phyloP scores from a whole-genome alignment of 108 stramenopile genomes.

The Aurantiochytrium sp. region DNA sequence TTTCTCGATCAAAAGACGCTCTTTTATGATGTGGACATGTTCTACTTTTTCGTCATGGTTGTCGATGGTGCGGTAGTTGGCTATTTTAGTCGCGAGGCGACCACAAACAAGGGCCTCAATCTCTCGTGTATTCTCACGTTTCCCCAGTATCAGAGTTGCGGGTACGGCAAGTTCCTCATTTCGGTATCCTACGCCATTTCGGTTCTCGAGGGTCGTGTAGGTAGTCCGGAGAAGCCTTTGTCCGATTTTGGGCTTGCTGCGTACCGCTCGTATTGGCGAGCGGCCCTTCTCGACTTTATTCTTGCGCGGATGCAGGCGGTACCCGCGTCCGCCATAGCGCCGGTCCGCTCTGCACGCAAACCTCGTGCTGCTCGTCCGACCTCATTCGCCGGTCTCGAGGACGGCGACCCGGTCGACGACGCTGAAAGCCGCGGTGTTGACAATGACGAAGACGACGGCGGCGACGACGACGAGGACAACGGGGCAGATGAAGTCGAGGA shows the following conservation, averaged over 20 bases:
- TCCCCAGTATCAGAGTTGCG: conserved; percentile 93
- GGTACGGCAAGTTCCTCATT: conserved; percentile 97
- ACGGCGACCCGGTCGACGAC: not conserved
- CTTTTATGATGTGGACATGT: conserved; percentile 97
- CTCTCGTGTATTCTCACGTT: conserved; percentile 96
- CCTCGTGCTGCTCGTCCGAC: not conserved
- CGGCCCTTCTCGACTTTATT: not conserved
- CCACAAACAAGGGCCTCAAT: conserved; percentile 68
- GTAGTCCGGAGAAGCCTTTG: not conserved
- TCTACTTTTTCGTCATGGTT: conserved; percentile 93
- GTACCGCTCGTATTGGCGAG: not conserved
- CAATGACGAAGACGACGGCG: not conserved
- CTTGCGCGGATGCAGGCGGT: not conserved
- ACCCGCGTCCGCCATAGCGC: not conserved
- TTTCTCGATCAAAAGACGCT: conserved; percentile 99
- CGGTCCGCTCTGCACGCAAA: not conserved
- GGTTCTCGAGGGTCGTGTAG: conserved; percentile 36
- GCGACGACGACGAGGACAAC: not conserved
- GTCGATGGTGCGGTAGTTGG: conserved; percentile 93
- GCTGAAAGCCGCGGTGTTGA: not conserved
- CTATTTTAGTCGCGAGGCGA: conserved; percentile 90
- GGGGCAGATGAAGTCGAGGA: not conserved
- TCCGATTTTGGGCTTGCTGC: not conserved
- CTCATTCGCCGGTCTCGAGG: not conserved
- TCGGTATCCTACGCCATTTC: conserved; percentile 76